phyloP scores from a whole-genome alignment of 768 basidiomycete species.

The Sarcomyxa edulis region DNA sequence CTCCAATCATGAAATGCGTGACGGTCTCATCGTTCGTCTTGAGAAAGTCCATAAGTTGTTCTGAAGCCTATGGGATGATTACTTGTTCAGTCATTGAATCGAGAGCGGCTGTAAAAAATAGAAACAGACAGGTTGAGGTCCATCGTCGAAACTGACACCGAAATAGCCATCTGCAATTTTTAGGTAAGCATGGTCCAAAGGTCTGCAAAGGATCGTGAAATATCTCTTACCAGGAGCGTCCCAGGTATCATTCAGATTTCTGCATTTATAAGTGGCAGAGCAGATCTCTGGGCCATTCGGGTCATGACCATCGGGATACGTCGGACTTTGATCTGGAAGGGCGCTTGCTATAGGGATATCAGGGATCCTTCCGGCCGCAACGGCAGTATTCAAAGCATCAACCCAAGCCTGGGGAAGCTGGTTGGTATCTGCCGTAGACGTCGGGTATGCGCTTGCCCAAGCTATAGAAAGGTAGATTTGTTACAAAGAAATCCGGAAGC shows the following conservation, averaged over 20 bases:
- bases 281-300: slow-evolving; percentile 54
- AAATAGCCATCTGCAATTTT: slow-evolving; percentile 54
- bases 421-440: slow-evolving; percentile 36
- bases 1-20: slow-evolving; percentile 89
- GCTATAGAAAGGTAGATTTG: slow-evolving; percentile 24
- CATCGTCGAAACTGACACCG: slow-evolving; percentile 76
- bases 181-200: too few relatives aligned
- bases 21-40: slow-evolving; percentile 56
- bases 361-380: slow-evolving; percentile 69
- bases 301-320: slow-evolving; percentile 40
- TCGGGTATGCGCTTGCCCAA: slow-evolving; percentile 63
- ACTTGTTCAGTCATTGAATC: slow-evolving; percentile 6
- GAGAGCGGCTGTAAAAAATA: not conserved
- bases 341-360: slow-evolving; percentile 47
- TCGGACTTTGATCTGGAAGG: slow-evolving; percentile 29
- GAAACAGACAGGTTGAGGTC: slow-evolving; percentile 48
- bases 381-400: slow-evolving; percentile 62
- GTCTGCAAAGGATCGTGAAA: too few relatives aligned
- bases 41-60: too few relatives aligned
- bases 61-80: too few relatives aligned
- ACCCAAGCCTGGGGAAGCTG: slow-evolving; percentile 66
- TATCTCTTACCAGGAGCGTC: too few relatives aligned
- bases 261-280: slow-evolving; percentile 72
- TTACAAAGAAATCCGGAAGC: slow-evolving; percentile 1
- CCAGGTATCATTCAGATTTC: slow-evolving; percentile 58